Conservation (phyloP, 768 basidiomycete genomes). For the Lentinula detonsa region DNA sequence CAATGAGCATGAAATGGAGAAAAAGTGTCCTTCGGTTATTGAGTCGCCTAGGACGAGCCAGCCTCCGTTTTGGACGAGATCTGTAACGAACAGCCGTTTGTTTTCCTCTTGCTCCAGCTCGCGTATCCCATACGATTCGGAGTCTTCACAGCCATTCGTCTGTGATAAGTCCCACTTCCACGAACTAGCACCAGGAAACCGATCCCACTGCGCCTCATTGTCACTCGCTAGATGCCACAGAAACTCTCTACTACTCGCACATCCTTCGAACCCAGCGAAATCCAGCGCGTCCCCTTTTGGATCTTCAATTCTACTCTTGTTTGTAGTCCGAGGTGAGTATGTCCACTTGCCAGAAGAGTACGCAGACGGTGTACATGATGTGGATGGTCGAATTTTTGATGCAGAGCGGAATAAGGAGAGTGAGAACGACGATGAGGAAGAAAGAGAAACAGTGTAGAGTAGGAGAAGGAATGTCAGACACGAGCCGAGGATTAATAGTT, state of each 20-base stretch:
- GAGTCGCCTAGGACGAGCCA: constrained; percentile 70
- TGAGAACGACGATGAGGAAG: background rate
- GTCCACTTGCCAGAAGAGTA: constrained; percentile 1
- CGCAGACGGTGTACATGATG: constrained; percentile 2
- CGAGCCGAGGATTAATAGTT: background rate
- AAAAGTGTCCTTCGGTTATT: constrained; percentile 69
- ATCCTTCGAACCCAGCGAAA: constrained; percentile 53
- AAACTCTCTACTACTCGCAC: constrained; percentile 57
- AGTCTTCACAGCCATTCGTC: constrained; percentile 31
- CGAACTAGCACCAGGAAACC: constrained; percentile 47
- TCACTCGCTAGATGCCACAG: constrained; percentile 55
- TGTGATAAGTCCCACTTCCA: constrained; percentile 49
- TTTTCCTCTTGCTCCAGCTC: background rate
- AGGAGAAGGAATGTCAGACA: background rate
- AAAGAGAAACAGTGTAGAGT: background rate
- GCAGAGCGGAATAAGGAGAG: background rate
- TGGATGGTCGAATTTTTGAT: background rate
- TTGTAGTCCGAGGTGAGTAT: constrained; percentile 3
- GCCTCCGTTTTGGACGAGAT: constrained; percentile 63
- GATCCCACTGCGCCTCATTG: constrained; percentile 29
- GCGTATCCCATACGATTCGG: constrained; percentile 14
- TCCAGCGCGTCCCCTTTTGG: background rate
- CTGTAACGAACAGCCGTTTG: constrained; percentile 34
- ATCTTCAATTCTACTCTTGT: background rate
- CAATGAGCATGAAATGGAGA: constrained; percentile 61